phyloP scores from a whole-genome alignment of 129 eudicot species.

The Solidago caesia region DNA sequence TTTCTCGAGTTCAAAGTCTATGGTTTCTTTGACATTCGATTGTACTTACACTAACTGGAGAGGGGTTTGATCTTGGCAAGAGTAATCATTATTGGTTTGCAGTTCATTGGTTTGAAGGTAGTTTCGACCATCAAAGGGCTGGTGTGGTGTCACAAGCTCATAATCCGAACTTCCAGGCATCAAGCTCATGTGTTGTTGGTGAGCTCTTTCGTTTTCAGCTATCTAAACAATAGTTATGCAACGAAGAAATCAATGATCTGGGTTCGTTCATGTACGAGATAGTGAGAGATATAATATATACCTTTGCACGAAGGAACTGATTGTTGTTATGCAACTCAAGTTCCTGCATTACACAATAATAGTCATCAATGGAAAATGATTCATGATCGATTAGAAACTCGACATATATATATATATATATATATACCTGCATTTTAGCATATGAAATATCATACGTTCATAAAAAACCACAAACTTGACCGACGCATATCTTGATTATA shows the following conservation, averaged over 20 bases:
- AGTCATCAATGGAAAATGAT: background rate
- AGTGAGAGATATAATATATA: constrained; percentile 22
- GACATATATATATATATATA: background rate
- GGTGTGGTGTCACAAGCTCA: constrained; percentile 47
- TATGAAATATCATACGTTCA: background rate
- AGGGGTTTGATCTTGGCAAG: constrained; percentile 71
- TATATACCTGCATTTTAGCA: background rate
- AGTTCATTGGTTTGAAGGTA: constrained; percentile 65
- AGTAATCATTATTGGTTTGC: constrained; percentile 53
- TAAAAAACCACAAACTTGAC: background rate
- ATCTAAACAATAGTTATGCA: constrained; percentile 35
- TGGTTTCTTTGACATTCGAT: background rate
- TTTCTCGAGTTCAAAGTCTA: background rate
- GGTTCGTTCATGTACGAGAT: background rate
- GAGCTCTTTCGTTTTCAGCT: constrained; percentile 84
- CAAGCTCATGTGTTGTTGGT: constrained; percentile 77
- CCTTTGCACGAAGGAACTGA: constrained; percentile 93
- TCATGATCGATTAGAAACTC: background rate
- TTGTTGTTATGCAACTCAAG: constrained; percentile 72
- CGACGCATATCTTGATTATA: no score
- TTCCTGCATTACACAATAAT: constrained; percentile 54
- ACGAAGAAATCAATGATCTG: background rate
- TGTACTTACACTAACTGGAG: constrained; percentile 79
- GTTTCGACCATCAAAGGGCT: constrained; percentile 57
- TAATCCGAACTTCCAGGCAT: constrained; percentile 82